phyloP scores from a whole-genome alignment of 2,329 filamentous ascomycete genomes.

The Pseudogymnoascus sp. region DNA sequence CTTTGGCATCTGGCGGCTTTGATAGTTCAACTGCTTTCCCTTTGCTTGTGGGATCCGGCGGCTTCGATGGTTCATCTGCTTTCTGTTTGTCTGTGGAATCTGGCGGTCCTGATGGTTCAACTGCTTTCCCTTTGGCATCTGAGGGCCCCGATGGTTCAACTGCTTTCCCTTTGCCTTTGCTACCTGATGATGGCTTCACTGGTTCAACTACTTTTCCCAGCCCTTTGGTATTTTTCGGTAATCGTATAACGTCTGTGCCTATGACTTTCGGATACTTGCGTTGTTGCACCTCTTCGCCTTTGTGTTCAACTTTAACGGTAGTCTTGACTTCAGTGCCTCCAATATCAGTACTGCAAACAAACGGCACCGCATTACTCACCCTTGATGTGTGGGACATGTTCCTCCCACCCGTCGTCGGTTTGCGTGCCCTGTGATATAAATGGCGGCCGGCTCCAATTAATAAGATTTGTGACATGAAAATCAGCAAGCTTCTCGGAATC shows the following conservation, averaged over 20 bases:
- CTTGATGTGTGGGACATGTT: not conserved
- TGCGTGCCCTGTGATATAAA: not conserved
- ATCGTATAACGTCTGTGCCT: not conserved
- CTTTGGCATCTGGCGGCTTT: not conserved
- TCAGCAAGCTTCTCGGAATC: not conserved
- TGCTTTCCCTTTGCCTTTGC: not conserved
- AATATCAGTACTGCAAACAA: not conserved
- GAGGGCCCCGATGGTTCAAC: not conserved
- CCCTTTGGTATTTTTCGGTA: not conserved
- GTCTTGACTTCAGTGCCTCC: not conserved
- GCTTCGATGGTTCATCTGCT: not conserved
- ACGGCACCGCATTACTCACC: not conserved
- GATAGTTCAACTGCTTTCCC: not conserved
- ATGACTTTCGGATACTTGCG: not conserved
- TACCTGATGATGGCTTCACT: not conserved
- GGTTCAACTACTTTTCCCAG: not conserved
- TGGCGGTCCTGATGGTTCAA: not conserved
- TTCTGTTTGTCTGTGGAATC: not conserved
- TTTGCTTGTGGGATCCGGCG: not conserved
- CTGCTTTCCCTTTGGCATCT: not conserved
- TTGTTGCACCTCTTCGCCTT: not conserved
- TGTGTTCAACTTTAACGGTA: not conserved
- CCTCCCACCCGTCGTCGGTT: not conserved
- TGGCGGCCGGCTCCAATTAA: not conserved
- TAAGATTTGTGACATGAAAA: not conserved